A percentile compares a stretch with the other conserved stretches of the same genome.
phyloP scores from a whole-genome alignment of 805 yeast species.

The Saccharomycopsis selenospora region DNA sequence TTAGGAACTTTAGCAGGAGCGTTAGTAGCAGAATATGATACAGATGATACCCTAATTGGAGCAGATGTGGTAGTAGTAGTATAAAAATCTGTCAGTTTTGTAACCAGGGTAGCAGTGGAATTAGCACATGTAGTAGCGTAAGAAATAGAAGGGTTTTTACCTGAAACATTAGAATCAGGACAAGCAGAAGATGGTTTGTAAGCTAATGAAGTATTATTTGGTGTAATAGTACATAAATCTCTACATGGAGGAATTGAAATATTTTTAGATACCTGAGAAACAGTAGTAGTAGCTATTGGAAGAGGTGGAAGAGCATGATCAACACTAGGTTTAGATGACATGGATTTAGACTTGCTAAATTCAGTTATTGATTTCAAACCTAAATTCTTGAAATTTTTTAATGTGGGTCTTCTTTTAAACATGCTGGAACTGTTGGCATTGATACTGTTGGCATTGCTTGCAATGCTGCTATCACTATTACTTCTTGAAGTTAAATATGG shows the following conservation, averaged over 20 bases:
- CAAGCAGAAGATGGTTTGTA: too few relatives aligned
- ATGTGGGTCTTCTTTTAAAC: neutral
- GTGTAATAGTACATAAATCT: too few relatives aligned
- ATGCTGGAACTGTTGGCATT: neutral
- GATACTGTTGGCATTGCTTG: neutral
- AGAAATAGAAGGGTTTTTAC: neutral
- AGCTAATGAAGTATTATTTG: too few relatives aligned
- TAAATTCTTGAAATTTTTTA: neutral
- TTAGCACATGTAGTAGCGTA: neutral
- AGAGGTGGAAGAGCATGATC: too few relatives aligned
- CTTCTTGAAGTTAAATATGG: constrained; percentile 2
- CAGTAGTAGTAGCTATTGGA: too few relatives aligned
- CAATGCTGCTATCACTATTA: neutral
- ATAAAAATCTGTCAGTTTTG: neutral
- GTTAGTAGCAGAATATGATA: too few relatives aligned
- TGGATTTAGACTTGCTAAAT: neutral
- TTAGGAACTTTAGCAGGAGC: too few relatives aligned
- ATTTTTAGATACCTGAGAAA: too few relatives aligned
- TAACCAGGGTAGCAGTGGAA: too few relatives aligned
- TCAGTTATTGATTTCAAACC: neutral
- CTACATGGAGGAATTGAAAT: too few relatives aligned
- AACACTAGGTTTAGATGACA: too few relatives aligned
- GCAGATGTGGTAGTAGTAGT: neutral
- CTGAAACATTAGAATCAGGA: neutral
- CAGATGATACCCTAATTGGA: neutral